Evolutionary conservation across 257 asterid species (phyloP).

Genomic region (Primulina huaijiensis): DNA sequence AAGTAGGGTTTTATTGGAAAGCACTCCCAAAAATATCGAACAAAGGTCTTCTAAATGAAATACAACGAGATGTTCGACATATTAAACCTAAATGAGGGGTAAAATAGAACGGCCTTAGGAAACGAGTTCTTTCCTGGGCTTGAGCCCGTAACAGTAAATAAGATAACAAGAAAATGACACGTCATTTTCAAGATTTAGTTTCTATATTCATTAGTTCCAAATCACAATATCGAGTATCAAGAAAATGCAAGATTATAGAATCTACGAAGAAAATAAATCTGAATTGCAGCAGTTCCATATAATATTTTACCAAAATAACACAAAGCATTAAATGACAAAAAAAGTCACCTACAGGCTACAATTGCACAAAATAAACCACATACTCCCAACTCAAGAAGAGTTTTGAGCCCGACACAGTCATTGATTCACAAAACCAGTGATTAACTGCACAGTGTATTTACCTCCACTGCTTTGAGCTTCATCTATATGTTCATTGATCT

Average conservation of each 20-base stretch:
- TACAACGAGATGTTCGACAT: conserved; percentile 1
- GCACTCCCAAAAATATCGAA: conserved; percentile 12
- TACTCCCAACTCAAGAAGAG: conserved; percentile 2
- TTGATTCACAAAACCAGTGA: conserved; percentile 23
- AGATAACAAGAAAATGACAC: conserved; percentile 4
- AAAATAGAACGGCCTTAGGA: neutral
- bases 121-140: neutral
- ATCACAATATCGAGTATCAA: neutral
- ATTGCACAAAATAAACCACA: conserved; percentile 2
- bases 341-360: neutral
- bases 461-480: conserved; percentile 89
- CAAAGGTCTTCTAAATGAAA: conserved; percentile 14
- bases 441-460: conserved; percentile 32
- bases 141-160: conserved; percentile 12
- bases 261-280: conserved; percentile 16
- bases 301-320: conserved; percentile 11
- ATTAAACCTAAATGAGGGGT: conserved; percentile 1
- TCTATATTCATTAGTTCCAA: conserved; percentile 12
- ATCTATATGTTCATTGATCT: conserved; percentile 65
- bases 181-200: conserved; percentile 12
- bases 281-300: conserved; percentile 15
- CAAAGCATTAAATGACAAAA: neutral
- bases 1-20: conserved; percentile 9
- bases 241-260: neutral
- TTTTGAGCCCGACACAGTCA: conserved; percentile 18